Conservation (phyloP, 1,284 basidiomycete species). For the Melanopsichium pennsylvanicum region DNA sequence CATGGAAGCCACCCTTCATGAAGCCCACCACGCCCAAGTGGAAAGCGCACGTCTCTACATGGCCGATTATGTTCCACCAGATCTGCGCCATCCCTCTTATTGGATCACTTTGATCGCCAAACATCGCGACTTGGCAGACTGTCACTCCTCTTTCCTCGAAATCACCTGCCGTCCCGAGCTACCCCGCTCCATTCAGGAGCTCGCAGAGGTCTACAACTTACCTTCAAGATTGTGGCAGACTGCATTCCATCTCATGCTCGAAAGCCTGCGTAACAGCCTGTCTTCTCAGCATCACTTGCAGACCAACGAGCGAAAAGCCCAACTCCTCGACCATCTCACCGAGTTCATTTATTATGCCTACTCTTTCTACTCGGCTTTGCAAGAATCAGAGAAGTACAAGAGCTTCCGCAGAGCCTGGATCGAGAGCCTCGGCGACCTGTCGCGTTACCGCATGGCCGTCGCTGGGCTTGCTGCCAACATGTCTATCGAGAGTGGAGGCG, state of each 20-base stretch:
- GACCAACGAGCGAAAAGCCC: constrained; percentile 14
- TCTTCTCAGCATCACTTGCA: constrained; percentile 65
- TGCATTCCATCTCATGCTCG: constrained; percentile 87
- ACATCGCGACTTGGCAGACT: constrained; percentile 78
- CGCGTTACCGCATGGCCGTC: constrained; percentile 93
- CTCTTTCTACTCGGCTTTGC: constrained; percentile 86
- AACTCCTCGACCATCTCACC: constrained; percentile 76
- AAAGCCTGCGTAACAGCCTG: constrained; percentile 84
- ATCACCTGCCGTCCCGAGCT: constrained; percentile 85
- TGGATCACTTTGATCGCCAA: constrained; percentile 45
- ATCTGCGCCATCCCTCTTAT: constrained; percentile 38
- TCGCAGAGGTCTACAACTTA: constrained; percentile 93
- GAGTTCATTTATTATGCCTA: constrained; percentile 96
- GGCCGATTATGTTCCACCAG: constrained; percentile 27
- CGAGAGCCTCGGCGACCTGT: constrained; percentile 93
- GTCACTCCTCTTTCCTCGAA: constrained; percentile 84
- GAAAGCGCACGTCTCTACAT: constrained; percentile 16
- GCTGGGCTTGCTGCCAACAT: constrained; percentile 67
- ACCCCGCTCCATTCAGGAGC: constrained; percentile 83
- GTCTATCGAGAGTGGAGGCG: constrained; percentile 66
- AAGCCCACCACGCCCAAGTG: constrained; percentile 54
- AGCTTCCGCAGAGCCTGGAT: constrained; percentile 86
- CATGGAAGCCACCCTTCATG: constrained; percentile 77
- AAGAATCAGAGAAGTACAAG: constrained; percentile 80
- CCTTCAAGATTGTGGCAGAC: constrained; percentile 91